Evolutionary conservation across 1,139 yeast genomes (phyloP).

Genomic region (Lodderomyces parapsilosis): DNA sequence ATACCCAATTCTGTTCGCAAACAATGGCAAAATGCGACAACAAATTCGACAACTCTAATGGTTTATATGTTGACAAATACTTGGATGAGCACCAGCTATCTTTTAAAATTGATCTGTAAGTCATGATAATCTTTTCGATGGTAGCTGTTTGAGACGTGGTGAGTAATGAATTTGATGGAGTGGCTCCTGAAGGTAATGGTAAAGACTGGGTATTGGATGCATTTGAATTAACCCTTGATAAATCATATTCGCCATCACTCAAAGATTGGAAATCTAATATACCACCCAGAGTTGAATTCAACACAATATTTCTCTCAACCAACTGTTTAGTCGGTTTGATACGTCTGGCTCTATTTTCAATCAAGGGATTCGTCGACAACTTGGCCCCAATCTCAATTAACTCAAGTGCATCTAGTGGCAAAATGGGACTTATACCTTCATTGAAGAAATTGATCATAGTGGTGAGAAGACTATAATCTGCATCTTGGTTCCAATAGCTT

Average conservation of each 20-base stretch:
- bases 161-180: conserved; percentile 38
- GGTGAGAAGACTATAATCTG: conserved; percentile 61
- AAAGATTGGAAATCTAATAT: conserved; percentile 34
- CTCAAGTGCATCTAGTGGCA: conserved; percentile 65
- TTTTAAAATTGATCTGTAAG: conserved; percentile 51
- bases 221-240: conserved; percentile 46
- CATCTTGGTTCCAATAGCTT: conserved; percentile 73
- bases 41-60: conserved; percentile 26
- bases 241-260: conserved; percentile 52
- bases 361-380: conserved; percentile 39
- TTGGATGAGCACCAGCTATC: conserved; percentile 46
- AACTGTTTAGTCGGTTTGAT: conserved; percentile 30
- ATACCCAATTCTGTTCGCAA: conserved; percentile 48
- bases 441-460: conserved; percentile 75
- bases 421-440: conserved; percentile 56
- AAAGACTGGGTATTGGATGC: conserved; percentile 38
- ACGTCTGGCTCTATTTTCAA: conserved; percentile 23
- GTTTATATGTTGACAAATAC: conserved; percentile 27
- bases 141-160: conserved; percentile 38
- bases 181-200: conserved; percentile 43
- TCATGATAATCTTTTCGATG: conserved; percentile 45
- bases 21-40: conserved; percentile 39
- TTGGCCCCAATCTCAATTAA: conserved; percentile 63
- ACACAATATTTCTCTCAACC: conserved; percentile 46
- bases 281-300: conserved; percentile 13